Evolutionary conservation across 2,329 filamentous ascomycete genomes (phyloP).

Genomic region (Cytospora schulzeri): DNA sequence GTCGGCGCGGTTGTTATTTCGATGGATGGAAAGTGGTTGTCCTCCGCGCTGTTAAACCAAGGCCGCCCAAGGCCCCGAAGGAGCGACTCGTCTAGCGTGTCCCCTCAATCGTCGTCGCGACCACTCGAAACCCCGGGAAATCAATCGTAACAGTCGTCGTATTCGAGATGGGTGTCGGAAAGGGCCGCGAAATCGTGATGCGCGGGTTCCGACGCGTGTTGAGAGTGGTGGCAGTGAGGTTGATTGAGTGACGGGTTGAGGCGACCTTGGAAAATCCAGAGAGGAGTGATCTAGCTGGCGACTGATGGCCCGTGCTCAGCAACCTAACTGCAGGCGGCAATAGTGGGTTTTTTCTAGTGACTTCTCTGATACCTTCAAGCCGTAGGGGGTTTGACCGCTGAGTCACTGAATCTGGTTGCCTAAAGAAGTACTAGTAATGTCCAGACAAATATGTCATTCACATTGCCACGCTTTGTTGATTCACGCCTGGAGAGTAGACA

Average conservation of each 20-base stretch:
- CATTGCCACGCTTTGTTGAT: slow-evolving; percentile 8
- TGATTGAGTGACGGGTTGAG: slow-evolving; percentile 37
- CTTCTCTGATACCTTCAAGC: neutral
- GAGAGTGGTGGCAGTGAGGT: slow-evolving; percentile 41
- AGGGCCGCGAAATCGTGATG: slow-evolving; percentile 37
- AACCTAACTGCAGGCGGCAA: slow-evolving; percentile 2
- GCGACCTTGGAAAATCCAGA: slow-evolving; percentile 30
- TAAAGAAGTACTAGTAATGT: neutral
- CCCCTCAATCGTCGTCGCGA: slow-evolving; percentile 47
- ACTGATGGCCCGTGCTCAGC: slow-evolving; percentile 9
- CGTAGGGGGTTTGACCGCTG: neutral
- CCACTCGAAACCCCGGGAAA: slow-evolving; percentile 40
- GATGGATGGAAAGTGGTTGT: slow-evolving; percentile 24
- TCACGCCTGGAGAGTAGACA: too few species aligned
- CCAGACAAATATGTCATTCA: neutral
- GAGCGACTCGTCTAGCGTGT: slow-evolving; percentile 37
- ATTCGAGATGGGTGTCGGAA: slow-evolving; percentile 40
- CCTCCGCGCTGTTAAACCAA: slow-evolving; percentile 36
- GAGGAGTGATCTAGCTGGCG: slow-evolving; percentile 23
- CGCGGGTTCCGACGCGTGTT: slow-evolving; percentile 57
- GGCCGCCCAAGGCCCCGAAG: slow-evolving; percentile 43
- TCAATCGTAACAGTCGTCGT: slow-evolving; percentile 41
- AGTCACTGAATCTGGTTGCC: neutral
- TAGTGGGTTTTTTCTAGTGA: slow-evolving; percentile 5
- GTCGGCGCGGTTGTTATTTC: slow-evolving; percentile 18